Evolutionary conservation across 768 basidiomycete genomes (phyloP).

Genomic region (Rhodotorula toruloides): DNA sequence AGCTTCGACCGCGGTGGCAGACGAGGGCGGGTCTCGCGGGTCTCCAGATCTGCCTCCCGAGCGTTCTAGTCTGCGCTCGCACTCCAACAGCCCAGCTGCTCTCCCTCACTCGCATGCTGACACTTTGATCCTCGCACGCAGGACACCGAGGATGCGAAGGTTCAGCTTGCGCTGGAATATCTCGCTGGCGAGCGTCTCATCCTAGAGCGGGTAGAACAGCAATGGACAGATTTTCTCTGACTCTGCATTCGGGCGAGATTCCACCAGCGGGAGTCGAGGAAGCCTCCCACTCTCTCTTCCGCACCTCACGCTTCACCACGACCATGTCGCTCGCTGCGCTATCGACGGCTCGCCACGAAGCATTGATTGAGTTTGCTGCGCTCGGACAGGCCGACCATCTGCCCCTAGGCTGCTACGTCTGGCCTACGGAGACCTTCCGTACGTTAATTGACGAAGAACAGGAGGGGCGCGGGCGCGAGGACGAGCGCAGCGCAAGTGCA

Average conservation of each 20-base stretch:
- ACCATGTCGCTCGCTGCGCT: neutral
- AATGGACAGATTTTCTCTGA: no score
- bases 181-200: conserved; percentile 3
- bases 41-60: no score
- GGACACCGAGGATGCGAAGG: neutral
- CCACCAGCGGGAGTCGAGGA: no score
- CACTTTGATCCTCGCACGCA: neutral
- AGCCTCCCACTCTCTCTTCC: neutral
- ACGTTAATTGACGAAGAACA: neutral
- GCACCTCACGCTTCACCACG: neutral
- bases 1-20: no score
- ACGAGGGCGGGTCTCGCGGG: no score
- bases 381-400: conserved; percentile 5
- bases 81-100: no score
- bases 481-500: no score
- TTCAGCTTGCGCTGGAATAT: neutral
- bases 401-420: conserved; percentile 11
- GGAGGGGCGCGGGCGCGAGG: no score
- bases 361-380: conserved; percentile 9
- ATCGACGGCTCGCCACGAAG: conserved; percentile 15
- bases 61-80: no score
- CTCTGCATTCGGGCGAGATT: neutral
- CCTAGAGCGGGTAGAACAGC: neutral
- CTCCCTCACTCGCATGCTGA: neutral
- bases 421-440: neutral